Evolutionary conservation across 1,284 basidiomycete species (phyloP).

Genomic region (Naganishia cerealis): DNA sequence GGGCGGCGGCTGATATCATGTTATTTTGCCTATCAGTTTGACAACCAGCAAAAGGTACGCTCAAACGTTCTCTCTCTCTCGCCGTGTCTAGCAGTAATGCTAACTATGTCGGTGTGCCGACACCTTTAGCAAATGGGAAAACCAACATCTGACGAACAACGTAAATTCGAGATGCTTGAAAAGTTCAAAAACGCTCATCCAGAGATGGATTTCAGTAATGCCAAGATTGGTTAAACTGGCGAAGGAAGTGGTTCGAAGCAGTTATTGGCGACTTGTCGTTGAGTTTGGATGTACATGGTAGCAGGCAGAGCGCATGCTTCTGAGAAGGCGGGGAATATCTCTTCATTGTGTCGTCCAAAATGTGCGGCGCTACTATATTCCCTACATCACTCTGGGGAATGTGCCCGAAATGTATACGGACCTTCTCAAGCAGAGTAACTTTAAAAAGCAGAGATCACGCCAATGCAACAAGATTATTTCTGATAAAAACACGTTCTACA

Average conservation of each 20-base stretch:
- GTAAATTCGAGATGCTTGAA: conserved; percentile 83
- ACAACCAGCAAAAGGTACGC: conserved; percentile 89
- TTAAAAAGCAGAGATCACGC: not conserved
- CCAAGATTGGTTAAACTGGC: conserved; percentile 26
- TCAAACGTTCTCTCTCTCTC: not conserved
- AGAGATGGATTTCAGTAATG: conserved; percentile 74
- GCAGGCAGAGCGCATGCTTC: not conserved
- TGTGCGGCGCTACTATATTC: no score
- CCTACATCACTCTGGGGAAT: no score
- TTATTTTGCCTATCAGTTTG: conserved; percentile 64
- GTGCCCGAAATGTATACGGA: no score
- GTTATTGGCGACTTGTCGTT: not conserved
- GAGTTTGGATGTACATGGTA: not conserved
- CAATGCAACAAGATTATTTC: conserved; percentile 1
- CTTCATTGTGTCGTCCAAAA: not conserved
- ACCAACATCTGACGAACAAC: conserved; percentile 84
- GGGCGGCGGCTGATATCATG: not conserved
- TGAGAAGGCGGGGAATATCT: not conserved
- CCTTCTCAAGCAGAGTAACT: not conserved
- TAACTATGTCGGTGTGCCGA: conserved; percentile 26
- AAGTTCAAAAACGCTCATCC: conserved; percentile 88
- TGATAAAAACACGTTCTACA: not conserved
- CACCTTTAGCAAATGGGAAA: conserved; percentile 81
- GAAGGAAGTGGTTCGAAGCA: not conserved
- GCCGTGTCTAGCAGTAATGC: not conserved